phyloP scores from a whole-genome alignment of 2,329 filamentous ascomycete genomes.

The Colletotrichum sp. region DNA sequence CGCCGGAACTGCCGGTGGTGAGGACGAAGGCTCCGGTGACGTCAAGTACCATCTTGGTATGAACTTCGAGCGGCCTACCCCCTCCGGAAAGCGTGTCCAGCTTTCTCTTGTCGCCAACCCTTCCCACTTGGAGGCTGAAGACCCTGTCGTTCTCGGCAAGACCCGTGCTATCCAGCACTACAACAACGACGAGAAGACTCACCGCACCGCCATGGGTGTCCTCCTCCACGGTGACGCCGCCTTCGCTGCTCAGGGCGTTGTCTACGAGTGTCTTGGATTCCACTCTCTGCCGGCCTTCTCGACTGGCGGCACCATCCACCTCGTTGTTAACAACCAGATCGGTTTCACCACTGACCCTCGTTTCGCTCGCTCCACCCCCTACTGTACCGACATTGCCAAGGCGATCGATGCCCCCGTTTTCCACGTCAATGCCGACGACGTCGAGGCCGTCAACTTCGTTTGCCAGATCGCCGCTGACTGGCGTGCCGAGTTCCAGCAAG shows the following conservation, averaged over 20 bases:
- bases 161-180: slow-evolving; percentile 98
- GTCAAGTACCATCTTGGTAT: slow-evolving; percentile 99
- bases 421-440: slow-evolving; percentile 98
- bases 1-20: slow-evolving; percentile 82
- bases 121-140: slow-evolving; percentile 96
- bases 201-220: slow-evolving; percentile 91
- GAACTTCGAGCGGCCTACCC: slow-evolving; percentile 99
- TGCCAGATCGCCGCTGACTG: slow-evolving; percentile 97
- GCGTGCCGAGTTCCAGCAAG: slow-evolving; percentile 98
- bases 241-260: slow-evolving; percentile 94
- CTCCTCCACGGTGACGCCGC: slow-evolving; percentile 97
- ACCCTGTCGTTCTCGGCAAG: slow-evolving; percentile 97
- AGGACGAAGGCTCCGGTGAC: slow-evolving; percentile 96
- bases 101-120: slow-evolving; percentile 98
- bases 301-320: slow-evolving; percentile 94
- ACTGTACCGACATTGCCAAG: slow-evolving; percentile 99
- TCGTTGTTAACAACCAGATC: slow-evolving; percentile 99
- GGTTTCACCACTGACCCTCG: slow-evolving; percentile 99
- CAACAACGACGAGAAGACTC: slow-evolving; percentile 93
- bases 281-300: slow-evolving; percentile 95
- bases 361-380: slow-evolving; percentile 95
- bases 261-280: slow-evolving; percentile 99
- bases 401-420: slow-evolving; percentile 98
- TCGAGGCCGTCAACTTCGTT: slow-evolving; percentile 97
- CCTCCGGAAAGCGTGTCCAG: slow-evolving; percentile 98